A percentile compares a stretch with the other conserved stretches of the same genome.
Conservation (phyloP, 768 basidiomycete species). For the Neoboletus brunneissimus region DNA sequence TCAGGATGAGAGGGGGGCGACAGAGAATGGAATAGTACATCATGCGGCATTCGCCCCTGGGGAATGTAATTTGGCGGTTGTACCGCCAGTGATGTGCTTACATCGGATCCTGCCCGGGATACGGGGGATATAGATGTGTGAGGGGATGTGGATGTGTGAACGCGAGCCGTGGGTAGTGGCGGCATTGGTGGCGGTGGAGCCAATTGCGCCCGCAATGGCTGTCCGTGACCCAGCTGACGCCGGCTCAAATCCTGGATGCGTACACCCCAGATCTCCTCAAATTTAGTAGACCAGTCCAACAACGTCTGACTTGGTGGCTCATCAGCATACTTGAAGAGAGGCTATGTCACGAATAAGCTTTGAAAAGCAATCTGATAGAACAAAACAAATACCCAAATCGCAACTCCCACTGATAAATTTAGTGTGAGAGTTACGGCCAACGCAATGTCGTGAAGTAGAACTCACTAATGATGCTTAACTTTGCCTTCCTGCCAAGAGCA, state of each 20-base stretch:
- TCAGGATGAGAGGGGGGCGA: conserved; percentile 17
- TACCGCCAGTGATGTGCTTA: conserved; percentile 9
- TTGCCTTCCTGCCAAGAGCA: conserved; percentile 40
- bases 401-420: conserved; percentile 50
- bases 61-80: conserved; percentile 31
- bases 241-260: conserved; percentile 48
- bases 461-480: conserved; percentile 46
- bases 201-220: conserved; percentile 17
- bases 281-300: conserved; percentile 58
- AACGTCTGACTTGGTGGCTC: conserved; percentile 50
- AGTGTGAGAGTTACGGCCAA: conserved; percentile 4
- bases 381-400: conserved; percentile 54
- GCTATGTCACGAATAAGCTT: conserved; percentile 38
- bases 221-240: conserved; percentile 14
- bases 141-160: conserved; percentile 19
- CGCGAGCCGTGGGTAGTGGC: conserved; percentile 31
- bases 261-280: conserved; percentile 66
- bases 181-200: conserved; percentile 26
- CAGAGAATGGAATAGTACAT: conserved; percentile 33
- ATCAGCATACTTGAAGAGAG: conserved; percentile 63
- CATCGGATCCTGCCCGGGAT: conserved; percentile 23
- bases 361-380: conserved; percentile 24
- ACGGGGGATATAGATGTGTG: conserved; percentile 20
- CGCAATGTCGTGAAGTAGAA: conserved; percentile 34
- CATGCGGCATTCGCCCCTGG: conserved; percentile 36